phyloP scores from a whole-genome alignment of 179 eudicot genomes.

The Silene vulgaris region DNA sequence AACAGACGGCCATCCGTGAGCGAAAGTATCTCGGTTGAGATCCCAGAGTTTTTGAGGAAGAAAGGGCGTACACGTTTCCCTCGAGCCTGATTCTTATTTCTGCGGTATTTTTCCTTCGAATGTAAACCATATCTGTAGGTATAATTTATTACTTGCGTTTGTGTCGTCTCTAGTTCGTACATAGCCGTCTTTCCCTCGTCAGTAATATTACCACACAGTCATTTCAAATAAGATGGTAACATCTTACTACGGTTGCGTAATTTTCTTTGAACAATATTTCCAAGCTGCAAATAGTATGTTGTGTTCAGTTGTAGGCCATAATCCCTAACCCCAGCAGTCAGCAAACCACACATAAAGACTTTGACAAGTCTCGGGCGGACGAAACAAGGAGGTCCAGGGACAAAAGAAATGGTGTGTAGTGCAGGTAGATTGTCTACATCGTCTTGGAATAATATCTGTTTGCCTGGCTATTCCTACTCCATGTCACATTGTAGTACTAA shows the following conservation, averaged over 20 bases:
- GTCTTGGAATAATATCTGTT: background rate
- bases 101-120: conserved; percentile 3
- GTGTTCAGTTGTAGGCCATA: background rate
- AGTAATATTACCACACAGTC: background rate
- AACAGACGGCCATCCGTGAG: conserved; percentile 57
- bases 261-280: background rate
- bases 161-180: conserved; percentile 26
- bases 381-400: background rate
- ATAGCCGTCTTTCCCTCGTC: conserved; percentile 26
- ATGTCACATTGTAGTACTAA: background rate
- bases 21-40: conserved; percentile 72
- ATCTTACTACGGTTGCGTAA: background rate
- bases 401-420: background rate
- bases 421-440: background rate
- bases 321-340: background rate
- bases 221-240: background rate
- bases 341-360: background rate
- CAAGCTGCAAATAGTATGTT: background rate
- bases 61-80: conserved; percentile 96
- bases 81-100: conserved; percentile 42
- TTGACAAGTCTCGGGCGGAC: background rate
- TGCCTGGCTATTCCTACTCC: background rate
- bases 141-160: conserved; percentile 12
- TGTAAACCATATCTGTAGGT: conserved; percentile 27
- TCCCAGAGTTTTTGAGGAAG: conserved; percentile 92